These are phyloP conservation scores for Quercus mongolica DNA, from an alignment of 306 rosid species.

Conservation along the genomic window DNA sequence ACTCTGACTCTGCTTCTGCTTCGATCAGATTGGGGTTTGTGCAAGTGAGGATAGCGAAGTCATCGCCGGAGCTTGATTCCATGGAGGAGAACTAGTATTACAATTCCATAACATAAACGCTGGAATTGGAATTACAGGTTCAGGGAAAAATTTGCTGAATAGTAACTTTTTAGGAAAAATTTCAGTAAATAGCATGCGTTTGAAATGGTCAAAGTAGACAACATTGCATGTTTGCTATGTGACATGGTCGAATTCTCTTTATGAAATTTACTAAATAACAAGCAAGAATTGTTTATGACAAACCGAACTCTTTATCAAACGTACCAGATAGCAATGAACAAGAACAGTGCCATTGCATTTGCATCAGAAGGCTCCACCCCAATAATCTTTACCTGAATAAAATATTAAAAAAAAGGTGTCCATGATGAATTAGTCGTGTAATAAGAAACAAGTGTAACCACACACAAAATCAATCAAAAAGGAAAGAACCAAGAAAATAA, in stretches of 20 bases:
- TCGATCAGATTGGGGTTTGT: slow-evolving; percentile 23
- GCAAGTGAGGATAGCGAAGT: slow-evolving; percentile 40
- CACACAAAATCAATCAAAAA: not conserved
- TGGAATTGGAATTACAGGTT: too few species aligned
- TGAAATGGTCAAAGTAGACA: too few species aligned
- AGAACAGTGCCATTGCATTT: slow-evolving; percentile 89
- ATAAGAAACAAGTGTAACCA: not conserved
- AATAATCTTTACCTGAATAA: slow-evolving; percentile 74
- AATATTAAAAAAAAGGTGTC: slow-evolving; percentile 8
- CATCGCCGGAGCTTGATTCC: slow-evolving; percentile 45
- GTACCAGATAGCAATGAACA: not conserved
- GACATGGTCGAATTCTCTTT: too few species aligned
- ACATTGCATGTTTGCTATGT: too few species aligned
- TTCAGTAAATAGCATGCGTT: too few species aligned
- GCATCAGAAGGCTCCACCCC: slow-evolving; percentile 96
- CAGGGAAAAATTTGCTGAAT: too few species aligned
- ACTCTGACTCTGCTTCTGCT: not conserved
- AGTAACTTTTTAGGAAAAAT: too few species aligned
- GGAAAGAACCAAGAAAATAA: not conserved
- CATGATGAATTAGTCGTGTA: not conserved
- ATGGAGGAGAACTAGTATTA: slow-evolving; percentile 11
- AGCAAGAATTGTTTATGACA: too few species aligned
- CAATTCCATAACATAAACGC: not conserved
- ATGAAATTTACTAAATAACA: too few species aligned
- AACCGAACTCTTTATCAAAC: too few species aligned